These are phyloP conservation scores for Iberis pinnata DNA, from an alignment of 345 rosid species.

Conservation along the genomic window DNA sequence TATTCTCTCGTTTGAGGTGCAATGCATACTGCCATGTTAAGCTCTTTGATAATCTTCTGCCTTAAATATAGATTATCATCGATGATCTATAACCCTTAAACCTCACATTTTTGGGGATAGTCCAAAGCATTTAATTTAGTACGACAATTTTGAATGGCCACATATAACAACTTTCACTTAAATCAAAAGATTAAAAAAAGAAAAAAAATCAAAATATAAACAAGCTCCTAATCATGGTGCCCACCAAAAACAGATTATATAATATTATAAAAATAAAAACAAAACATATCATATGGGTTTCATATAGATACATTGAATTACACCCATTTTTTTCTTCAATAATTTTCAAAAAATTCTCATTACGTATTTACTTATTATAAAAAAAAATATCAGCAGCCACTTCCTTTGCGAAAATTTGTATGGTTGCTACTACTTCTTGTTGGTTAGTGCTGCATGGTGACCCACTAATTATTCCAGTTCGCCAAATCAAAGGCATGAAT, in stretches of 20 bases:
- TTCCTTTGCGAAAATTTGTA: conserved; percentile 2
- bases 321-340: not conserved
- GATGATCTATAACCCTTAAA: too few species aligned
- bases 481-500: too few species aligned
- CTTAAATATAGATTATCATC: too few species aligned
- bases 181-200: too few species aligned
- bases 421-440: conserved; percentile 17
- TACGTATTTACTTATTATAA: not conserved
- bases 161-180: not conserved
- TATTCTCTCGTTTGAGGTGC: too few species aligned
- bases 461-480: too few species aligned
- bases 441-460: conserved; percentile 17
- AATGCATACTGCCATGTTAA: not conserved
- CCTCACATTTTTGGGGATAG: not conserved
- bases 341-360: too few species aligned
- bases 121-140: not conserved
- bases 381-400: conserved; percentile 15
- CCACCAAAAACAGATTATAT: not conserved
- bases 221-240: not conserved
- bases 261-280: too few species aligned
- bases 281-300: not conserved
- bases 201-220: too few species aligned
- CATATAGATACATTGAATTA: not conserved
- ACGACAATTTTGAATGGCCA: not conserved
- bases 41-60: not conserved